Evolutionary conservation across 208 protist genomes (phyloP), one percentile per base, ranked within the genome.

Genomic region (Phytomonas sp.): DNA sequence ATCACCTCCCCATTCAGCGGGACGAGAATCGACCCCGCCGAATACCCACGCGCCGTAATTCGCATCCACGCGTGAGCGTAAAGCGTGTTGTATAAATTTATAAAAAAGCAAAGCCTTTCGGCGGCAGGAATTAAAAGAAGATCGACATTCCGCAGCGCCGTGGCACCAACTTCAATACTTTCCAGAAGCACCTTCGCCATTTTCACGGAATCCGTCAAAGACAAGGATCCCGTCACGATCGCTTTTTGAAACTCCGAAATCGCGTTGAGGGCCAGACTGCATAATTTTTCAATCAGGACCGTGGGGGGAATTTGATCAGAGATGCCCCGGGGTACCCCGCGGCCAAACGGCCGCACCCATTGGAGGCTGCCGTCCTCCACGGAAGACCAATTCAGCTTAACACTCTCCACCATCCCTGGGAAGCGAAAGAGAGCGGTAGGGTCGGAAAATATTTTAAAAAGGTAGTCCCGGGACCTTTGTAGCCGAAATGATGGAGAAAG

Each of bases 51-150:
- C 23, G 34, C 45, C 49, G 40, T 49, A 29, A 72, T 71, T 33
- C 70, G 66, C 60, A 91, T 63, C 84, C 88, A 93, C 11, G 88
- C 82, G 66, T 84, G 83, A 29, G 89, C 79, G 67, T 90, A 94
- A 26, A 87, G 67, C 36, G 77, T 76, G 70, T 94, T 94, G 73
- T 82, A 94, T 1, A 89, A 49, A 64, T 94, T 94, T 6, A 82
- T 70, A 36, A 74, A 66, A 37, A 72, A 88, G 45, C 37, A 49
- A 49, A 49, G 40, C 19, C 40, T 4, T 12, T 49, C 29, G 40
- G 69, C 61, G 7, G 49, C 49, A 32, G 34, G 60, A 36, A 40
- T 49, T 49, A 49, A 49, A 23, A 4, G 40, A 49, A 49, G 40
- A 19, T 49, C 40, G 10, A 72, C 32, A 29, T 52, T 23, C 4